phyloP scores from a whole-genome alignment of 2,329 filamentous ascomycete species.

The Aspergillus flavus region DNA sequence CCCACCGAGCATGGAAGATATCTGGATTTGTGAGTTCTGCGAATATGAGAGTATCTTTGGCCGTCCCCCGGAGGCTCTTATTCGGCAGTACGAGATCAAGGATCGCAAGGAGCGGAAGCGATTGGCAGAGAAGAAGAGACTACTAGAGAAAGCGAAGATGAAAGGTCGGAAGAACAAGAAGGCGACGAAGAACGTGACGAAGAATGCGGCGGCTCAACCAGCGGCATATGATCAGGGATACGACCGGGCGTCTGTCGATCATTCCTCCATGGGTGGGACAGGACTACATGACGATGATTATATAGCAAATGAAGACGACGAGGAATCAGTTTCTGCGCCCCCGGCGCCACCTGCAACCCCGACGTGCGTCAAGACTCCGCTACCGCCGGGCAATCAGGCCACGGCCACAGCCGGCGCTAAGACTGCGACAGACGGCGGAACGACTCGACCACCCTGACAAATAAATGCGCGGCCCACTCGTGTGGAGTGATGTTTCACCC shows the following conservation, averaged over 20 bases:
- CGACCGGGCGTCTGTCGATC: constrained; percentile 44
- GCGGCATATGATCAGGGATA: constrained; percentile 43
- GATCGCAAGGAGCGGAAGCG: constrained; percentile 82
- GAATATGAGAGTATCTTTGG: constrained; percentile 97
- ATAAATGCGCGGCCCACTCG: not conserved
- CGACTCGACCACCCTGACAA: constrained; percentile 36
- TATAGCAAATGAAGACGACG: constrained; percentile 53
- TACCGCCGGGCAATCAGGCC: constrained; percentile 62
- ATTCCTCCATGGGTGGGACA: constrained; percentile 41
- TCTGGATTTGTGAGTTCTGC: constrained; percentile 98
- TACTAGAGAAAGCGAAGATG: constrained; percentile 91
- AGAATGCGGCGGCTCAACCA: constrained; percentile 43
- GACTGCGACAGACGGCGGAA: constrained; percentile 31
- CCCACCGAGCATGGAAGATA: constrained; percentile 70
- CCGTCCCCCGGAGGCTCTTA: constrained; percentile 78
- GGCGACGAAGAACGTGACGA: constrained; percentile 66
- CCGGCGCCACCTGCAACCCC: constrained; percentile 43
- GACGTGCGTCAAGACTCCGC: constrained; percentile 68
- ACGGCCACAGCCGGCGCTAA: constrained; percentile 22
- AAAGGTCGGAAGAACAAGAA: constrained; percentile 91
- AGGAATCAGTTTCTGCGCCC: constrained; percentile 47
- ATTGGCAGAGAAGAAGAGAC: constrained; percentile 78
- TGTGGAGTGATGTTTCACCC: constrained; percentile 1
- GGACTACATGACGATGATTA: constrained; percentile 54
- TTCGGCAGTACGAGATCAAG: constrained; percentile 91